phyloP scores from a whole-genome alignment of 371 early-diverging fungal species.

The Syncephalis fuscata region DNA sequence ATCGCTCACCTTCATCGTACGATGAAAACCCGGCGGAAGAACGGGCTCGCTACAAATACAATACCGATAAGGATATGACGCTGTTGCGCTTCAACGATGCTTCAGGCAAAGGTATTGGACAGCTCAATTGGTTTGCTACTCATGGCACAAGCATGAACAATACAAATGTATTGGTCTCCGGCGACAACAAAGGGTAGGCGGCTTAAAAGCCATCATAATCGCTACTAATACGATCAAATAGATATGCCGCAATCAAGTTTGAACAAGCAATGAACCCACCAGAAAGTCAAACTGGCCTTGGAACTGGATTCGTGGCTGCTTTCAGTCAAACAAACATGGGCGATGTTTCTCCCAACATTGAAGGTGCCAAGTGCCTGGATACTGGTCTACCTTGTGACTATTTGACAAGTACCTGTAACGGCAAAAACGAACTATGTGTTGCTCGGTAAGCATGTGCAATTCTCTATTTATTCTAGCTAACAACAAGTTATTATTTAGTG shows the following conservation, averaged over 20 bases:
- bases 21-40: slow-evolving; percentile 31
- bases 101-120: slow-evolving; percentile 11
- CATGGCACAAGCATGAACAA: slow-evolving; percentile 42
- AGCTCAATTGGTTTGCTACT: slow-evolving; percentile 34
- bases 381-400: slow-evolving; percentile 41
- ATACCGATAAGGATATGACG: slow-evolving; percentile 33
- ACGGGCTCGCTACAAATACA: slow-evolving; percentile 23
- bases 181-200: slow-evolving; percentile 57
- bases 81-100: slow-evolving; percentile 15
- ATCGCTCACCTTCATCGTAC: slow-evolving; percentile 35
- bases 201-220: too few species aligned
- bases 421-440: slow-evolving; percentile 10
- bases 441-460: slow-evolving; percentile 16
- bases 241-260: too few species aligned
- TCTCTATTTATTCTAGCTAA: neutral
- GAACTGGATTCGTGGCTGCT: slow-evolving; percentile 25
- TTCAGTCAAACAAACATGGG: slow-evolving; percentile 47
- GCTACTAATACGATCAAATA: too few species aligned
- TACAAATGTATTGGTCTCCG: slow-evolving; percentile 27
- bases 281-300: too few species aligned
- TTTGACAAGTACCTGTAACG: slow-evolving; percentile 6
- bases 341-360: slow-evolving; percentile 40
- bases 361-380: slow-evolving; percentile 33
- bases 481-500: slow-evolving; percentile 9
- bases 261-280: too few species aligned